Conservation (phyloP, 1,284 basidiomycete genomes). For the Cutaneotrichosporon mucoides region DNA sequence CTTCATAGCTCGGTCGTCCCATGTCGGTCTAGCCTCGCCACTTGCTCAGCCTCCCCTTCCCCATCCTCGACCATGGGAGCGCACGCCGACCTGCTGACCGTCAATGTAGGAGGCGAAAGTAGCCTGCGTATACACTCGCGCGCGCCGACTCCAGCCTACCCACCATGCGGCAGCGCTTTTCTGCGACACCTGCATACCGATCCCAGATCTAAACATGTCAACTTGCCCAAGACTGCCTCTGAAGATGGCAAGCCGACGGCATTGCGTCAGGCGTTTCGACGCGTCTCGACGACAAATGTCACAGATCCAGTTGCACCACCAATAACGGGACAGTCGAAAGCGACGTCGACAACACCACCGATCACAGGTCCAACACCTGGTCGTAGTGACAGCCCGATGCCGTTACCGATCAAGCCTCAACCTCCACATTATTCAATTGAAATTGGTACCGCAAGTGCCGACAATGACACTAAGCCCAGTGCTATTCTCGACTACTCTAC, state of each 20-base stretch:
- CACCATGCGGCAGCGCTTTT: conserved; percentile 20
- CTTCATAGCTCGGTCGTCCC: too few relatives aligned
- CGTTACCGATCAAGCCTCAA: too few relatives aligned
- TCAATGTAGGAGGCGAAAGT: not conserved
- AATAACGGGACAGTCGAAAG: not conserved
- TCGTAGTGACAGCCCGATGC: too few relatives aligned
- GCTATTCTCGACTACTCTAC: too few relatives aligned
- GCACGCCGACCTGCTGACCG: not conserved
- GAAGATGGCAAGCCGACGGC: conserved; percentile 3
- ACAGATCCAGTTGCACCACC: not conserved
- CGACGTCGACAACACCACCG: too few relatives aligned
- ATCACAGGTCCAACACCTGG: too few relatives aligned
- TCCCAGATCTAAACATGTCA: conserved; percentile 44
- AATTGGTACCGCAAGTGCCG: too few relatives aligned
- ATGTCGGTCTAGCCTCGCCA: too few relatives aligned
- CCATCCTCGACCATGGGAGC: not conserved
- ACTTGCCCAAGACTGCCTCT: conserved; percentile 23
- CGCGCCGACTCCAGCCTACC: not conserved
- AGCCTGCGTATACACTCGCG: too few relatives aligned
- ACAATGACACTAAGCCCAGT: too few relatives aligned
- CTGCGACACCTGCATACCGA: conserved; percentile 45
- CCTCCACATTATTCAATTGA: too few relatives aligned
- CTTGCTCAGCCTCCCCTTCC: too few relatives aligned
- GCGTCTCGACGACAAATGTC: not conserved
- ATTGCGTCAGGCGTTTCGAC: conserved; percentile 1